These are phyloP conservation scores for Mallotus repandus DNA, from an alignment of 441 rosid species.

Conservation along the genomic window DNA sequence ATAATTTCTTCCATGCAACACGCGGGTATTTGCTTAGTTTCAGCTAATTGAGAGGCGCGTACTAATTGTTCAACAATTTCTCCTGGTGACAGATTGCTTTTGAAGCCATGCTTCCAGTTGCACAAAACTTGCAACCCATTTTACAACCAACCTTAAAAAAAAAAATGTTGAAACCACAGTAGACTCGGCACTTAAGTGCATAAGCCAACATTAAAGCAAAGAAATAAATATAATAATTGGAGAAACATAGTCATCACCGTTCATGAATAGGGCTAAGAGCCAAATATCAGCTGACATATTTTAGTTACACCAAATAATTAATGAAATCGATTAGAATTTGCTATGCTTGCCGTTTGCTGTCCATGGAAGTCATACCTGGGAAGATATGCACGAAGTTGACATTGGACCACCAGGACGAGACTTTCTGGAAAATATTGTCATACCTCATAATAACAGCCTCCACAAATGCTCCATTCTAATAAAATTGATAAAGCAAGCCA, in stretches of 20 bases:
- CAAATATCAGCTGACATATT: background rate
- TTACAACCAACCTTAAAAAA: slow-evolving; percentile 84
- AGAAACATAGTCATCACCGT: background rate
- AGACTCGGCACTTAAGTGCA: too few relatives aligned
- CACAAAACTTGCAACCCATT: slow-evolving; percentile 98
- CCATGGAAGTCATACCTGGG: slow-evolving; percentile 50
- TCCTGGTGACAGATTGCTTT: slow-evolving; percentile 71
- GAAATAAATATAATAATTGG: background rate
- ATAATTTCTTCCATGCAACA: too few relatives aligned
- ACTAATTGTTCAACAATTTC: slow-evolving; percentile 96
- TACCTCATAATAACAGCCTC: slow-evolving; percentile 96
- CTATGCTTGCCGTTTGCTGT: background rate
- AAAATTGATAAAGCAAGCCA: background rate
- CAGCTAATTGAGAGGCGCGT: slow-evolving; percentile 72
- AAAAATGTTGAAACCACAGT: background rate
- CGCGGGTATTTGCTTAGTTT: too few relatives aligned
- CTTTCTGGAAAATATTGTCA: slow-evolving; percentile 71
- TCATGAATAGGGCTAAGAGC: background rate
- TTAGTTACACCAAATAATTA: background rate
- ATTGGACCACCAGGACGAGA: slow-evolving; percentile 87
- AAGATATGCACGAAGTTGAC: slow-evolving; percentile 85
- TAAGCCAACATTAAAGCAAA: background rate
- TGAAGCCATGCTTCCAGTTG: slow-evolving; percentile 95
- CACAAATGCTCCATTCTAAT: slow-evolving; percentile 73
- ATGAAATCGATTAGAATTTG: background rate